Percentiles rank a stretch among this genome's conserved stretches.
phyloP scores from a whole-genome alignment of 768 basidiomycete genomes.

The Psilocybe sp. region DNA sequence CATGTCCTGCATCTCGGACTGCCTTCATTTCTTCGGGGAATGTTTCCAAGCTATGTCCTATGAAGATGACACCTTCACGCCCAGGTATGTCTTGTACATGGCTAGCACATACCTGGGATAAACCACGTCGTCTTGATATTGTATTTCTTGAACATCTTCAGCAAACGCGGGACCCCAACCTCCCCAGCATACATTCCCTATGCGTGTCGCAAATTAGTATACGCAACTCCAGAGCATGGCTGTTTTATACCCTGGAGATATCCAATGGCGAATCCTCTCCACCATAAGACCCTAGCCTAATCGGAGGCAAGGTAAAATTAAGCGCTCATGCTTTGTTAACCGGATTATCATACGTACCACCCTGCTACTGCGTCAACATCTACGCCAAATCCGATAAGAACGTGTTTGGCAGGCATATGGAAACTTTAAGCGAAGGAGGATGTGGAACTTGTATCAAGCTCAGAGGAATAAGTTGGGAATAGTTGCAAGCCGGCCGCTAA shows the following conservation, averaged over 20 bases:
- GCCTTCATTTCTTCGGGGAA: constrained; percentile 70
- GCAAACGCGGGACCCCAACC: constrained; percentile 63
- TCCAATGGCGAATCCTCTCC: constrained; percentile 72
- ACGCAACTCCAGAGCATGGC: not conserved
- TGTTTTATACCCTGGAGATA: constrained; percentile 53
- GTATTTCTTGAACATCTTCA: constrained; percentile 73
- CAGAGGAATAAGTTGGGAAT: too few relatives aligned
- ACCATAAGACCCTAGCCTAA: constrained; percentile 72
- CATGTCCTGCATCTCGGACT: constrained; percentile 71
- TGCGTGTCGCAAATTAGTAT: not conserved
- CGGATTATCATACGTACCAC: constrained; percentile 38
- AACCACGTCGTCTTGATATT: constrained; percentile 71
- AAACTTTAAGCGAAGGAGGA: not conserved
- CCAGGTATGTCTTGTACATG: too few relatives aligned
- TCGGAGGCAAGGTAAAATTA: not conserved
- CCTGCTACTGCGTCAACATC: constrained; percentile 79
- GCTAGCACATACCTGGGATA: constrained; percentile 50
- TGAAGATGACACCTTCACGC: not conserved
- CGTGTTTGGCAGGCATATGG: constrained; percentile 49
- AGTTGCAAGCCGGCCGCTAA: too few relatives aligned
- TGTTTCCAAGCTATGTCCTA: constrained; percentile 71
- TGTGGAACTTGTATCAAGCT: too few relatives aligned
- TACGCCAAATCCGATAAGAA: constrained; percentile 61
- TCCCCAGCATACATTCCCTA: constrained; percentile 75
- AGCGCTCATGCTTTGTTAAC: not conserved